Conservation (phyloP, 768 basidiomycete genomes). For the Suillus tomentosus region DNA sequence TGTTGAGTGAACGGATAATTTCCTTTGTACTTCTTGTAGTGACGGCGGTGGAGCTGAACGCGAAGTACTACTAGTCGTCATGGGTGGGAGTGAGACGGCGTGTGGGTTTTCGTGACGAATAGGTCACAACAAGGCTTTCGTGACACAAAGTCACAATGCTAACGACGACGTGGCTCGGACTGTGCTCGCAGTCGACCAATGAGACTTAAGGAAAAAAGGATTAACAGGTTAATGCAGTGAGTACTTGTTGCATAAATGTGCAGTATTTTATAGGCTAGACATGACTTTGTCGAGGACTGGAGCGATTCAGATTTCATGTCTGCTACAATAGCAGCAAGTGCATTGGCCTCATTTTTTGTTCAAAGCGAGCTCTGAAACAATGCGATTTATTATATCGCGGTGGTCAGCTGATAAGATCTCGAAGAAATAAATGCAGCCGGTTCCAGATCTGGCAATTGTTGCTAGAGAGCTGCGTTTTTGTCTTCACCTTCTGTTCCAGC, state of each 20-base stretch:
- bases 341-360: slow-evolving; percentile 2
- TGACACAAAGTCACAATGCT: slow-evolving; percentile 6
- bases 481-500: background rate
- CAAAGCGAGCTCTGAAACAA: background rate
- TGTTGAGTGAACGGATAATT: slow-evolving; percentile 75
- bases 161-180: background rate
- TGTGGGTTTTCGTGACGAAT: slow-evolving; percentile 17
- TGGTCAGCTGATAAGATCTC: background rate
- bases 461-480: background rate
- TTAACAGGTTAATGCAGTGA: background rate
- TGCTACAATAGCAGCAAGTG: background rate
- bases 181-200: background rate
- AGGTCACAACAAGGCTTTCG: slow-evolving; percentile 9
- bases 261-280: background rate
- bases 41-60: slow-evolving; percentile 62
- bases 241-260: background rate
- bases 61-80: slow-evolving; percentile 19
- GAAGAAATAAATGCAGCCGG: background rate
- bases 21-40: slow-evolving; percentile 83
- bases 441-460: slow-evolving; percentile 6
- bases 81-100: slow-evolving; percentile 19
- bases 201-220: background rate
- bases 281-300: background rate
- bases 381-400: background rate
- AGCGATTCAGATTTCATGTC: background rate